Evolutionary conservation across 2,329 filamentous ascomycete species (phyloP).

Genomic region (Pestalotiopsis fici): DNA sequence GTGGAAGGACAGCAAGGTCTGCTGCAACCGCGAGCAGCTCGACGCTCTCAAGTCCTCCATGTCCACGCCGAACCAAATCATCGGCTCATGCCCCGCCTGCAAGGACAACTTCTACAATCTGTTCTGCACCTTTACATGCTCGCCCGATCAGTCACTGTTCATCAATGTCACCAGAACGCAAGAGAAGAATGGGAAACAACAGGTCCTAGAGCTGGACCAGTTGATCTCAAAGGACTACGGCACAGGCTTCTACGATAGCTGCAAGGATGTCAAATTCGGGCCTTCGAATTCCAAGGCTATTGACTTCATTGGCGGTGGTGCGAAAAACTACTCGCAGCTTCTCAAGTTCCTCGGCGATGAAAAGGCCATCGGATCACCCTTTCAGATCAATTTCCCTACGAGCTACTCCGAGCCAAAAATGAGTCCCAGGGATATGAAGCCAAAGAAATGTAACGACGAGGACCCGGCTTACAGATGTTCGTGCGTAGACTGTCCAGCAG

Average conservation of each 20-base stretch:
- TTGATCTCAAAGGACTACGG: slow-evolving; percentile 84
- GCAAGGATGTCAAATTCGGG: slow-evolving; percentile 98
- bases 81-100: slow-evolving; percentile 93
- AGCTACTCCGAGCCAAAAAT: slow-evolving; percentile 68
- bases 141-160: slow-evolving; percentile 92
- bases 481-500: slow-evolving; percentile 86
- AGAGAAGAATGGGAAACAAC: slow-evolving; percentile 55
- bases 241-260: slow-evolving; percentile 89
- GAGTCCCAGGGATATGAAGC: slow-evolving; percentile 67
- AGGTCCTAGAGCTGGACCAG: slow-evolving; percentile 89
- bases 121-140: slow-evolving; percentile 98
- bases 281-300: slow-evolving; percentile 92
- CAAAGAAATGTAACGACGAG: slow-evolving; percentile 87
- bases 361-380: slow-evolving; percentile 88
- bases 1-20: slow-evolving; percentile 83
- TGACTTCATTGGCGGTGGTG: slow-evolving; percentile 92
- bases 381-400: slow-evolving; percentile 92
- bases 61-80: slow-evolving; percentile 82
- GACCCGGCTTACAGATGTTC: slow-evolving; percentile 86
- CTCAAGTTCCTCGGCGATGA: slow-evolving; percentile 92
- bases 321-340: slow-evolving; percentile 84
- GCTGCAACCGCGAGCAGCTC: slow-evolving; percentile 82
- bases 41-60: slow-evolving; percentile 81
- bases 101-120: slow-evolving; percentile 98
- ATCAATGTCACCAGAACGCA: slow-evolving; percentile 84